Conservation (phyloP, 441 rosid species). For the Adansonia grandidieri region DNA sequence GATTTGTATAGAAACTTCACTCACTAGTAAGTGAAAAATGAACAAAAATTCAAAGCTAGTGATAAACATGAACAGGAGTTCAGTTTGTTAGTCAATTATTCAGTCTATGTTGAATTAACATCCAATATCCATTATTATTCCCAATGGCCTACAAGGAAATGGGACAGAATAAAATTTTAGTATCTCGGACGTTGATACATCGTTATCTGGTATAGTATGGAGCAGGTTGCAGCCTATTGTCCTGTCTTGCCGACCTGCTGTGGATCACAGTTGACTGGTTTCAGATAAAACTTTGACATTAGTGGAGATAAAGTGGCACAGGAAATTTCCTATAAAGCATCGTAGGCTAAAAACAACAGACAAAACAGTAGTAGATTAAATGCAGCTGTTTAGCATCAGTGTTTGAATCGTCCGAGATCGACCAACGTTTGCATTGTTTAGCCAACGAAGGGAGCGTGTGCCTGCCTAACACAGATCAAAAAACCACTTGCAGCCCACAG, state of each 20-base stretch:
- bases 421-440: not conserved
- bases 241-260: not conserved
- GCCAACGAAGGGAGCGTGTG: not conserved
- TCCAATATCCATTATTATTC: slow-evolving; percentile 5
- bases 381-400: not conserved
- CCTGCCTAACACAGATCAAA: not conserved
- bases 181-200: slow-evolving; percentile 12
- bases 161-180: not conserved
- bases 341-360: too few relatives aligned
- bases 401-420: not conserved
- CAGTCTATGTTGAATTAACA: slow-evolving; percentile 7
- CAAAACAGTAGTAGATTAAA: too few relatives aligned
- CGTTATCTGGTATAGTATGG: slow-evolving; percentile 1
- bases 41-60: not conserved
- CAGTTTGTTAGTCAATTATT: slow-evolving; percentile 8
- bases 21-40: not conserved
- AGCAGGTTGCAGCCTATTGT: slow-evolving; percentile 7
- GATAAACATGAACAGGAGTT: not conserved
- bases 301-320: not conserved
- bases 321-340: slow-evolving; percentile 5
- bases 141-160: slow-evolving; percentile 17
- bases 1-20: too few relatives aligned
- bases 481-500: not conserved
- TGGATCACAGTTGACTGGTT: not conserved
- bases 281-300: not conserved